A percentile compares a stretch with the other conserved stretches of the same genome.
Evolutionary conservation across 2,329 filamentous ascomycete species (phyloP).

Genomic region (Microsporum audouinii): DNA sequence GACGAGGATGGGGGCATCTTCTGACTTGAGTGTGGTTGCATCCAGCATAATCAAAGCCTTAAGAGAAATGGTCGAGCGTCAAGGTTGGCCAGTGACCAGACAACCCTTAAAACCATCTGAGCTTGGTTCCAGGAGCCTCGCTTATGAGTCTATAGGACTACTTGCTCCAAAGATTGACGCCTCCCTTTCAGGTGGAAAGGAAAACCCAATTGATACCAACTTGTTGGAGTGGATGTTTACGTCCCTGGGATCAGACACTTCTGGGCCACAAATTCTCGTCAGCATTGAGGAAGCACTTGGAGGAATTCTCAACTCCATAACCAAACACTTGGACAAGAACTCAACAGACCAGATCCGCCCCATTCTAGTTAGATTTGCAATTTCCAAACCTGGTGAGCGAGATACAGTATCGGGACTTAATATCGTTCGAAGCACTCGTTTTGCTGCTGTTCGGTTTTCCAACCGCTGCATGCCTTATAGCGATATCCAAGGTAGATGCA

Average conservation of each 20-base stretch:
- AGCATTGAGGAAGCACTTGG: constrained; percentile 85
- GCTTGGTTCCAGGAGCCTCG: constrained; percentile 59
- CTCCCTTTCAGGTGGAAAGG: constrained; percentile 17
- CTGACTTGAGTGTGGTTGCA: constrained; percentile 54
- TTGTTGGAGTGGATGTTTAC: constrained; percentile 68
- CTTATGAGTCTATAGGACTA: constrained; percentile 83
- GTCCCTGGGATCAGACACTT: constrained; percentile 69
- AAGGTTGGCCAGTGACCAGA: constrained; percentile 68
- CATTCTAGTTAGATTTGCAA: constrained; percentile 60
- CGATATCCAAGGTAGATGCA: constrained; percentile 72
- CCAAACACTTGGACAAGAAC: constrained; percentile 33
- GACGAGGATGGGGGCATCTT: constrained; percentile 56
- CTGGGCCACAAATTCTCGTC: constrained; percentile 60
- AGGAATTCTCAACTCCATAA: constrained; percentile 55
- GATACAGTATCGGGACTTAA: constrained; percentile 29
- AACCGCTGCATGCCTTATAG: constrained; percentile 75
- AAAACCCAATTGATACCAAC: constrained; percentile 38
- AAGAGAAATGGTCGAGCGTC: constrained; percentile 60
- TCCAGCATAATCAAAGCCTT: constrained; percentile 57
- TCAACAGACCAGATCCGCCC: constrained; percentile 36
- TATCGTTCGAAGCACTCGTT: constrained; percentile 63
- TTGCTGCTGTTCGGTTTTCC: constrained; percentile 75
- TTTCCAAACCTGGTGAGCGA: constrained; percentile 33
- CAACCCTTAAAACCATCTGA: constrained; percentile 49
- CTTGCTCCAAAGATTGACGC: constrained; percentile 46